phyloP scores from a whole-genome alignment of 2,329 filamentous ascomycete genomes.

The Epichloe typhina region DNA sequence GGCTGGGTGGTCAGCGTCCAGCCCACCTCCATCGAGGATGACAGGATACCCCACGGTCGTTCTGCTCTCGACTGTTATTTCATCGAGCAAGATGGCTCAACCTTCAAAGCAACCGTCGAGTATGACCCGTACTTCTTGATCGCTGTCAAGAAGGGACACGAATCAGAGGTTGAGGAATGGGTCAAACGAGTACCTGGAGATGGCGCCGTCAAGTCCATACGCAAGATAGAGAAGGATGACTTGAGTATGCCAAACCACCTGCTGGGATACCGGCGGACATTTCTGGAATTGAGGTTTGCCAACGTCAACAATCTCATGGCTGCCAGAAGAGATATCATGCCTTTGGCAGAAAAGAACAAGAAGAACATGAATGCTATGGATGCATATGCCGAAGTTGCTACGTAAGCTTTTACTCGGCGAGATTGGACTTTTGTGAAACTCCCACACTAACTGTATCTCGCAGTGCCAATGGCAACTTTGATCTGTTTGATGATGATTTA shows the following conservation, averaged over 20 bases:
- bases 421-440: not conserved
- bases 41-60: conserved; percentile 69
- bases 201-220: conserved; percentile 67
- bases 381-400: conserved; percentile 91
- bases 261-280: conserved; percentile 77
- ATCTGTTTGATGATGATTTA: conserved; percentile 88
- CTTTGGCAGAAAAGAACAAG: conserved; percentile 90
- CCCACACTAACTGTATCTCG: conserved; percentile 8
- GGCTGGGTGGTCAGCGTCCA: conserved; percentile 97
- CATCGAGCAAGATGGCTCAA: conserved; percentile 73
- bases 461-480: conserved; percentile 69
- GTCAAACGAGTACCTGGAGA: conserved; percentile 64
- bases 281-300: conserved; percentile 73
- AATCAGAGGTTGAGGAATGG: conserved; percentile 95
- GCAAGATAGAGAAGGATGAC: conserved; percentile 80
- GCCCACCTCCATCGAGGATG: conserved; percentile 75
- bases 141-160: conserved; percentile 74
- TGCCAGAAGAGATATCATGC: conserved; percentile 73
- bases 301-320: conserved; percentile 79
- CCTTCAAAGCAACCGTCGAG: conserved; percentile 92
- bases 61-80: conserved; percentile 96
- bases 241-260: conserved; percentile 91
- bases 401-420: conserved; percentile 39
- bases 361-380: conserved; percentile 96
- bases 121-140: conserved; percentile 96